Percentiles rank a stretch among this genome's conserved stretches.
Conservation (phyloP, 2,329 filamentous ascomycete species). For the Monosporascus sp. region DNA sequence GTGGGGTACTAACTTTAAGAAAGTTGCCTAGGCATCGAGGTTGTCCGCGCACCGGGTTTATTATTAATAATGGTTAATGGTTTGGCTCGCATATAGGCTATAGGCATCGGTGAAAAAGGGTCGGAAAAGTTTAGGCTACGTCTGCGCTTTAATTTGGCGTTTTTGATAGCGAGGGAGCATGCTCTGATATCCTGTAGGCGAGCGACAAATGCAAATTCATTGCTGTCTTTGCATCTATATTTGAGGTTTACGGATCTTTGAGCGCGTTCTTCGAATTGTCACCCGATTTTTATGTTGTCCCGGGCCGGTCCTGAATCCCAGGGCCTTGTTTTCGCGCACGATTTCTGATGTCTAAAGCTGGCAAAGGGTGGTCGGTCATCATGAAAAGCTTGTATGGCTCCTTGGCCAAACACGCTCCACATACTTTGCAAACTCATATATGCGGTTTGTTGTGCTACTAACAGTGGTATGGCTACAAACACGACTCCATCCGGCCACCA, state of each 20-base stretch:
- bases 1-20: conserved; percentile 29
- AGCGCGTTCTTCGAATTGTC: not conserved
- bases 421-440: too few species aligned
- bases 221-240: not conserved
- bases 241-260: not conserved
- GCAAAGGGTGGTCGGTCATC: too few species aligned
- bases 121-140: not conserved
- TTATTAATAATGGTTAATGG: not conserved
- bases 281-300: not conserved
- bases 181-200: not conserved
- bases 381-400: too few species aligned
- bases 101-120: too few species aligned
- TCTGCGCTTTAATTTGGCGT: not conserved
- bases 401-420: too few species aligned
- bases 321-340: too few species aligned
- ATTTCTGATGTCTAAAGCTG: too few species aligned
- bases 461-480: too few species aligned
- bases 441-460: too few species aligned
- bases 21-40: not conserved
- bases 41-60: not conserved
- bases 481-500: too few species aligned
- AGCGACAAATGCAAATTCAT: not conserved
- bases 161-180: not conserved
- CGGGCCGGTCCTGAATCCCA: too few species aligned
- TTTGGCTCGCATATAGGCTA: too few species aligned